These are phyloP conservation scores for Pulveroboletus frians DNA, from an alignment of 768 basidiomycete genomes.

Conservation along the genomic window DNA sequence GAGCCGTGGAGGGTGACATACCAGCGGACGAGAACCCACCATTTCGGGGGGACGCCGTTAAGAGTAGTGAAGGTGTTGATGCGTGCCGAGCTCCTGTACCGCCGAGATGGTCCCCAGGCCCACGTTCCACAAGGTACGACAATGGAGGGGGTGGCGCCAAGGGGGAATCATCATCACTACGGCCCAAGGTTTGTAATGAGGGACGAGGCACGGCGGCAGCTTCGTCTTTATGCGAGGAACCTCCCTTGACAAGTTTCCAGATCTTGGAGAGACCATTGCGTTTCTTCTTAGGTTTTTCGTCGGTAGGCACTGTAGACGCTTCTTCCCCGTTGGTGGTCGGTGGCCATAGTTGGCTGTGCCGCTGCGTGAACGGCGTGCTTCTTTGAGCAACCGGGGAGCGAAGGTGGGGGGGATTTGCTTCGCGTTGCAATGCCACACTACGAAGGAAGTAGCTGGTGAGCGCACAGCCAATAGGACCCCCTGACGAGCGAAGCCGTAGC, in stretches of 20 bases:
- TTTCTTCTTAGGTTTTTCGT: conserved; percentile 67
- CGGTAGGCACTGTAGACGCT: conserved; percentile 20
- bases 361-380: conserved; percentile 31
- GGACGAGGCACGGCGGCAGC: conserved; percentile 25
- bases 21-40: conserved; percentile 49
- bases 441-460: conserved; percentile 6
- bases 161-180: conserved; percentile 64
- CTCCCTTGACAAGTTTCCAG: conserved; percentile 71
- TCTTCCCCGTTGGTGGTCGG: conserved; percentile 33
- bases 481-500: conserved; percentile 3
- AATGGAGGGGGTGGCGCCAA: conserved; percentile 88
- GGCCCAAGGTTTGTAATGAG: conserved; percentile 36
- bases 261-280: conserved; percentile 74
- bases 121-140: conserved; percentile 71
- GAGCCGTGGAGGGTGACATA: conserved; percentile 70
- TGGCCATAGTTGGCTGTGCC: conserved; percentile 53
- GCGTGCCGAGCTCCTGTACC: conserved; percentile 46
- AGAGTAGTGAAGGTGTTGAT: conserved; percentile 67
- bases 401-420: conserved; percentile 35
- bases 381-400: conserved; percentile 34
- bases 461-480: neutral
- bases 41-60: conserved; percentile 51
- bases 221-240: conserved; percentile 39
- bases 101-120: conserved; percentile 48
- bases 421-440: conserved; percentile 77